These are phyloP conservation scores for Cladorrhinum samala DNA, from an alignment of 495 filamentous ascomycete species.

Conservation along the genomic window DNA sequence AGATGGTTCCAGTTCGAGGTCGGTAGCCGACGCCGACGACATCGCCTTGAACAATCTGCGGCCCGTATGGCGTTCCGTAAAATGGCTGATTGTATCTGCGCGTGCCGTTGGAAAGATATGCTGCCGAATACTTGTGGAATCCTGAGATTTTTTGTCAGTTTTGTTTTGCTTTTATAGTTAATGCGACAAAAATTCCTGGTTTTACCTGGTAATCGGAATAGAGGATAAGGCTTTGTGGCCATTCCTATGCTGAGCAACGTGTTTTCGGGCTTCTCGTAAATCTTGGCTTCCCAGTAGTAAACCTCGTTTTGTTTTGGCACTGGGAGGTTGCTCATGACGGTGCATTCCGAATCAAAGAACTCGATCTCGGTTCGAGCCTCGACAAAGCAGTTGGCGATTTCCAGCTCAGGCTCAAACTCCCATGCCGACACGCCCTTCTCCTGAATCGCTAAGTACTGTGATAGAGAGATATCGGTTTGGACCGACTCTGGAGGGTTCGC, in stretches of 20 bases:
- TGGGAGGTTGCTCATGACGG: constrained; percentile 92
- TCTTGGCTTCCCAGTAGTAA: constrained; percentile 98
- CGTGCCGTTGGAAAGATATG: constrained; percentile 80
- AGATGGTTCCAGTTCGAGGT: constrained; percentile 87
- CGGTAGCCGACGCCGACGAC: constrained; percentile 95
- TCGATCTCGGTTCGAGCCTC: constrained; percentile 95
- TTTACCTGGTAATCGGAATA: constrained; percentile 86
- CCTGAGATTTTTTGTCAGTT: constrained; percentile 43
- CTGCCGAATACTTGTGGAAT: constrained; percentile 84
- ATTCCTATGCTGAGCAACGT: constrained; percentile 84
- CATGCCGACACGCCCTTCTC: constrained; percentile 98
- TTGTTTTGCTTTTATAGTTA: background rate
- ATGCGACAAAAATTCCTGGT: background rate
- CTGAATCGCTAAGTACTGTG: constrained; percentile 96
- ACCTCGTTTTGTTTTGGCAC: constrained; percentile 98
- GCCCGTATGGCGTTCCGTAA: constrained; percentile 67
- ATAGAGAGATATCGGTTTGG: constrained; percentile 94
- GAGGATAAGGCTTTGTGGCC: constrained; percentile 91
- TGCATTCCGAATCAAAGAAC: constrained; percentile 96
- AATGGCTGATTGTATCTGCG: constrained; percentile 93
- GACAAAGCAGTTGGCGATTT: constrained; percentile 98
- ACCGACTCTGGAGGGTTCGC: constrained; percentile 92
- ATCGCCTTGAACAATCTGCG: constrained; percentile 80
- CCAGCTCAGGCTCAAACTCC: constrained; percentile 97
- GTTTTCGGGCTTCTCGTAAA: constrained; percentile 91